Conservation (phyloP, 2,329 filamentous ascomycete species). For the Chrysoporthe puriensis region DNA sequence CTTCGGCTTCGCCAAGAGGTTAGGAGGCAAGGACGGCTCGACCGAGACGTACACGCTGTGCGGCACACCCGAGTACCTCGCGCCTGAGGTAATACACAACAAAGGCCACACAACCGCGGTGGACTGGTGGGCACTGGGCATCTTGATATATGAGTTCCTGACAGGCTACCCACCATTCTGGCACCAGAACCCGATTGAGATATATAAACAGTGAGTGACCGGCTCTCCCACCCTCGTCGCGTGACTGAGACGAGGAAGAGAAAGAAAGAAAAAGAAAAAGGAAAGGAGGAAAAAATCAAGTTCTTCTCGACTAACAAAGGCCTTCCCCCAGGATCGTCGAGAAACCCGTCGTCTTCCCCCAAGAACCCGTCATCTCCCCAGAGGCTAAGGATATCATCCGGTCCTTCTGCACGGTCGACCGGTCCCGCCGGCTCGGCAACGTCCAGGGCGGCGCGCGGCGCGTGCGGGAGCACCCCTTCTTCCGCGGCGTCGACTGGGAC, state of each 20-base stretch:
- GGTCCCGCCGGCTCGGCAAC: slow-evolving; percentile 77
- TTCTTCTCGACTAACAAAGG: slow-evolving; percentile 29
- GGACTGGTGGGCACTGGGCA: slow-evolving; percentile 87
- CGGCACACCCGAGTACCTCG: slow-evolving; percentile 82
- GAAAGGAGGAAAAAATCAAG: background rate
- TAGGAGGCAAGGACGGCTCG: slow-evolving; percentile 55
- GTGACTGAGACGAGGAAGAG: background rate
- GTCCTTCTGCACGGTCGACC: slow-evolving; percentile 77
- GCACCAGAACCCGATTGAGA: slow-evolving; percentile 85
- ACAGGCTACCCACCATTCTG: slow-evolving; percentile 87
- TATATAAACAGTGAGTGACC: slow-evolving; percentile 72
- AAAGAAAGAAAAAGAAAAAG: background rate
- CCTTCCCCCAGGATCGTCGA: slow-evolving; percentile 68
- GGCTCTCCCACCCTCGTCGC: background rate
- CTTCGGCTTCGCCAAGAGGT: slow-evolving; percentile 82
- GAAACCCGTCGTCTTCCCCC: slow-evolving; percentile 75
- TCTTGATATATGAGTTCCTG: slow-evolving; percentile 82
- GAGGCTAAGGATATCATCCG: slow-evolving; percentile 76
- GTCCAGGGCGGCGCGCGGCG: slow-evolving; percentile 72
- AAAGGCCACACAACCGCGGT: slow-evolving; percentile 77
- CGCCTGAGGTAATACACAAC: slow-evolving; percentile 82
- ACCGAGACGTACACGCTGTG: slow-evolving; percentile 81
- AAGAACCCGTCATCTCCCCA: slow-evolving; percentile 65
- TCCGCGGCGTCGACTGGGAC: slow-evolving; percentile 74
- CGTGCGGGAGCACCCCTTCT: slow-evolving; percentile 79